Evolutionary conservation across 2,329 filamentous ascomycete genomes (phyloP).

Genomic region (Trichophyton mentagrophytes): DNA sequence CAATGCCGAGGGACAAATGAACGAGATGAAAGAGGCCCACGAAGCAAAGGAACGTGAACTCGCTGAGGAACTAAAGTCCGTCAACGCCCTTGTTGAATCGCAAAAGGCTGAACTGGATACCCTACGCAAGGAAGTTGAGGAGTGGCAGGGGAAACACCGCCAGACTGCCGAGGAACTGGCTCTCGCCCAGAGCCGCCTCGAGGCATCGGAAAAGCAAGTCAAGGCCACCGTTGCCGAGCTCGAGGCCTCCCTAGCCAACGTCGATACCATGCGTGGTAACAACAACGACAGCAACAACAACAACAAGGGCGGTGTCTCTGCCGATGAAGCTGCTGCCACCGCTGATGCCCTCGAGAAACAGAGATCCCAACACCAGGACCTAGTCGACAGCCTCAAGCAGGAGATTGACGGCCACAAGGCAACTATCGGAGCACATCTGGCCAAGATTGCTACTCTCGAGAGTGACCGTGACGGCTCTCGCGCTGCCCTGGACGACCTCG

Average conservation of each 20-base stretch:
- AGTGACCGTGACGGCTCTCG: conserved; percentile 54
- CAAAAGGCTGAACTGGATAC: conserved; percentile 24
- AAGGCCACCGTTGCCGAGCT: conserved; percentile 59
- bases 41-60: conserved; percentile 64
- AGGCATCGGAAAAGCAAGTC: conserved; percentile 59
- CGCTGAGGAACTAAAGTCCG: conserved; percentile 53
- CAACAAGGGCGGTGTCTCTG: conserved; percentile 15
- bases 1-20: conserved; percentile 70
- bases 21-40: conserved; percentile 58
- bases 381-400: conserved; percentile 50
- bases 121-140: conserved; percentile 45
- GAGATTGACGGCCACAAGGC: conserved; percentile 74
- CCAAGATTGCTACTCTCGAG: conserved; percentile 62
- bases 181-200: conserved; percentile 57
- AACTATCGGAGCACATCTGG: conserved; percentile 54
- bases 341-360: conserved; percentile 39
- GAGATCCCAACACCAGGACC: conserved; percentile 45
- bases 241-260: conserved; percentile 49
- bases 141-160: conserved; percentile 66
- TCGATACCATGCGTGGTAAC: conserved; percentile 36
- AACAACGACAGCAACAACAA: conserved; percentile 29
- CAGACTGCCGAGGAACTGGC: conserved; percentile 56
- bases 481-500: conserved; percentile 54
- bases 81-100: conserved; percentile 45
- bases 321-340: conserved; percentile 25